Evolutionary conservation across 2,329 filamentous ascomycete species (phyloP).

Genomic region (Sarocladium brachiariae): DNA sequence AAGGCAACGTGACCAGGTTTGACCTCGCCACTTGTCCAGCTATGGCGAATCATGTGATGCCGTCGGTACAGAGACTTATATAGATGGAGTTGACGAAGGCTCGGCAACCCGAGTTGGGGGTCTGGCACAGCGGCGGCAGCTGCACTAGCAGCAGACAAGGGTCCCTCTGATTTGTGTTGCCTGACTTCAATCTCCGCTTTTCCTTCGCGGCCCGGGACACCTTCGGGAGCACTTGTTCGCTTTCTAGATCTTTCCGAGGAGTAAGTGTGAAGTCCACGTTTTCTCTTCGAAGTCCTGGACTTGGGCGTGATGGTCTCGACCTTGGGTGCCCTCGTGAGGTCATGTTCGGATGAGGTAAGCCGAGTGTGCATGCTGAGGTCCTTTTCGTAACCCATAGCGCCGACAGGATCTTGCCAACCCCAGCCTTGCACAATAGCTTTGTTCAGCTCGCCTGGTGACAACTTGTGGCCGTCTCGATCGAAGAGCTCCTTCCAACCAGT

Average conservation of each 20-base stretch:
- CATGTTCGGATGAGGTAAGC: constrained; percentile 46
- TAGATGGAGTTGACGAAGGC: constrained; percentile 76
- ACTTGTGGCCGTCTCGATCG: constrained; percentile 71
- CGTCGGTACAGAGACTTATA: constrained; percentile 96
- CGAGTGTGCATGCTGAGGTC: constrained; percentile 61
- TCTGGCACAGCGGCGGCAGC: constrained; percentile 78
- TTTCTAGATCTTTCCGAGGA: constrained; percentile 42
- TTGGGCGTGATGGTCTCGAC: constrained; percentile 33
- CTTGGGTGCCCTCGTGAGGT: constrained; percentile 37
- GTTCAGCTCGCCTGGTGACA: constrained; percentile 76
- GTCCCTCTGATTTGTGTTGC: constrained; percentile 65
- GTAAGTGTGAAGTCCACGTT: constrained; percentile 42
- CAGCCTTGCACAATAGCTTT: constrained; percentile 86
- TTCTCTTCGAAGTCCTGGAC: constrained; percentile 48
- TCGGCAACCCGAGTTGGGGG: constrained; percentile 70
- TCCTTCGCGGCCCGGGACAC: constrained; percentile 34
- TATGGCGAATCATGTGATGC: constrained; percentile 81
- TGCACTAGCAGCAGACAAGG: constrained; percentile 77
- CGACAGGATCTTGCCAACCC: constrained; percentile 91
- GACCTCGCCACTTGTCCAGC: constrained; percentile 82
- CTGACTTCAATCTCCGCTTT: constrained; percentile 32
- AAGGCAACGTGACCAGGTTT: constrained; percentile 91
- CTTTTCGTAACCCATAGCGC: constrained; percentile 66
- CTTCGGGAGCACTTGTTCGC: constrained; percentile 41
- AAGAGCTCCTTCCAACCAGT: constrained; percentile 93